Evolutionary conservation across 495 filamentous ascomycete species (phyloP).

Genomic region (Daldinia concentrica): DNA sequence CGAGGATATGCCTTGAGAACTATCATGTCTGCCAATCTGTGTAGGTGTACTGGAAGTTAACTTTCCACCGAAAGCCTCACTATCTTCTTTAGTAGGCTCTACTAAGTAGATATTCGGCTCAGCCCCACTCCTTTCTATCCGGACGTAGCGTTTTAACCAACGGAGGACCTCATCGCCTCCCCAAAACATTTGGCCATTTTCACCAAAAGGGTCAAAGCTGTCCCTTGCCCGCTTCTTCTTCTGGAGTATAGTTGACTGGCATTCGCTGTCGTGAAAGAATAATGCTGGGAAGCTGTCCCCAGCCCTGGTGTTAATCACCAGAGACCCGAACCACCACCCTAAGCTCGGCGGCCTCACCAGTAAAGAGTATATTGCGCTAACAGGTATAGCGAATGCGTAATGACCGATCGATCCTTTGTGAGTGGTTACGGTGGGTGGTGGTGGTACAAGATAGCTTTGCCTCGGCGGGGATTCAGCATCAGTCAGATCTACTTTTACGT

Average conservation of each 20-base stretch:
- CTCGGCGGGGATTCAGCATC: conserved; percentile 82
- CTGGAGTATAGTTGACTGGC: conserved; percentile 92
- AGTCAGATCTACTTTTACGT: conserved; percentile 92
- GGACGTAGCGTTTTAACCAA: conserved; percentile 86
- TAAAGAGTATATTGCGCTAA: conserved; percentile 88
- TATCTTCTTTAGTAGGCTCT: conserved; percentile 86
- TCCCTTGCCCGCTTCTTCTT: conserved; percentile 85
- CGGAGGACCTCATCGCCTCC: conserved; percentile 94
- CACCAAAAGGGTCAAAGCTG: conserved; percentile 89
- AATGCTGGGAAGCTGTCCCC: conserved; percentile 94
- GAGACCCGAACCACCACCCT: conserved; percentile 97
- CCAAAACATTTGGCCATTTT: conserved; percentile 90
- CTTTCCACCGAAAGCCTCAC: conserved; percentile 77
- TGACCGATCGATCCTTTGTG: conserved; percentile 75
- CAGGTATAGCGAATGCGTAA: conserved; percentile 92
- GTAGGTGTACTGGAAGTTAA: conserved; percentile 53
- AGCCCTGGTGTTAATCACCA: conserved; percentile 88
- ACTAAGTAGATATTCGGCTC: conserved; percentile 92
- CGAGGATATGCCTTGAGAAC: conserved; percentile 48
- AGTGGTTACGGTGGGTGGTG: conserved; percentile 83
- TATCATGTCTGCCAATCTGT: conserved; percentile 53
- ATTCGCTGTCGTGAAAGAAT: conserved; percentile 98
- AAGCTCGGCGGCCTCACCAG: conserved; percentile 91
- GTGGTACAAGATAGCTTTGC: conserved; percentile 89
- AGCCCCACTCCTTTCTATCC: conserved; percentile 79